Evolutionary conservation across 106 monocot genomes (phyloP).

Genomic region (Posidonia australis): DNA sequence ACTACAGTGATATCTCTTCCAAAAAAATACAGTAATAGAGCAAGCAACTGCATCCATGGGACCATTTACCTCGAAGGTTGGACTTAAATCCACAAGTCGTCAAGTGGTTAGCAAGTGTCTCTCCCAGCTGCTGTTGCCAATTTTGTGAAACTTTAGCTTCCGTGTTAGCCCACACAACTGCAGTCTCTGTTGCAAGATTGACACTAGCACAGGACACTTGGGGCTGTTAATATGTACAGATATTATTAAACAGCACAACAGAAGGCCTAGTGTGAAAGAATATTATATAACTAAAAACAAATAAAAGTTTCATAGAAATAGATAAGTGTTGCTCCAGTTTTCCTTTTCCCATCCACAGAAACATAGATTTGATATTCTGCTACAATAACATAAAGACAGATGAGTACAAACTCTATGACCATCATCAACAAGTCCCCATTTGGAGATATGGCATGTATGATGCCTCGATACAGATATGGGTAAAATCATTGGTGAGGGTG

Average conservation of each 20-base stretch:
- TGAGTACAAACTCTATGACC: too few relatives aligned
- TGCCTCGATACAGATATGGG: too few relatives aligned
- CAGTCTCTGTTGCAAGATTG: constrained; percentile 92
- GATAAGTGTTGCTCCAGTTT: too few relatives aligned
- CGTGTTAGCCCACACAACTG: constrained; percentile 61
- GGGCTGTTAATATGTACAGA: constrained; percentile 34
- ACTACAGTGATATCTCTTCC: too few relatives aligned
- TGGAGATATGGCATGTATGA: too few relatives aligned
- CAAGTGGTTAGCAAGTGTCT: constrained; percentile 72
- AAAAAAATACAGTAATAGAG: background rate
- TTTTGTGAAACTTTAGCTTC: constrained; percentile 40
- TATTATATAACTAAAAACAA: too few relatives aligned
- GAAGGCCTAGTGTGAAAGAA: background rate
- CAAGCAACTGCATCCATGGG: background rate
- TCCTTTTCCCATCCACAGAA: too few relatives aligned
- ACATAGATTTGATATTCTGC: too few relatives aligned
- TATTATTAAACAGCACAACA: background rate
- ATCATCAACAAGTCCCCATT: too few relatives aligned
- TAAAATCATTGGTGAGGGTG: too few relatives aligned
- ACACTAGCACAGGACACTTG: constrained; percentile 79
- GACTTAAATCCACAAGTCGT: constrained; percentile 86
- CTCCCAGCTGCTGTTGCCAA: constrained; percentile 75
- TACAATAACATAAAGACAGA: too few relatives aligned
- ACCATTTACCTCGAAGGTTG: constrained; percentile 56
- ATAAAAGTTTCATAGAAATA: too few relatives aligned